Evolutionary conservation across 1,284 basidiomycete species (phyloP).

Genomic region (Irpex lacteus): DNA sequence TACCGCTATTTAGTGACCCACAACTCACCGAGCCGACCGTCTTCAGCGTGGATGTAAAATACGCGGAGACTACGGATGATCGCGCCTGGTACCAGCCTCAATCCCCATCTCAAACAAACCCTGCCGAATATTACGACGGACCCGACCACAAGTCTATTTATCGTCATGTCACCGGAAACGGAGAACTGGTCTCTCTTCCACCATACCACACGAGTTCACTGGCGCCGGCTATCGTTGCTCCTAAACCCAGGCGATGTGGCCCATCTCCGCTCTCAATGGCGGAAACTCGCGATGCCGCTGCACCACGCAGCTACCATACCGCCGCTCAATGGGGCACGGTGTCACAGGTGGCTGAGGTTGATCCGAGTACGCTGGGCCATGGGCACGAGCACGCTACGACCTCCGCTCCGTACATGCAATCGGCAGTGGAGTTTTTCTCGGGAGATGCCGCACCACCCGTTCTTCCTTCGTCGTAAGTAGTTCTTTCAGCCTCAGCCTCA

Average conservation of each 20-base stretch:
- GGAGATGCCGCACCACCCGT: not conserved
- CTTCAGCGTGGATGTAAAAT: not conserved
- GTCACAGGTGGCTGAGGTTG: not conserved
- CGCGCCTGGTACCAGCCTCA: not conserved
- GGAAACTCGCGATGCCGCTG: not conserved
- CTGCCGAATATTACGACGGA: not conserved
- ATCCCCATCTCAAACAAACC: not conserved
- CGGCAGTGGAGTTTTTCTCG: not conserved
- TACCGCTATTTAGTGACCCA: not conserved
- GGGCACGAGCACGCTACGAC: not conserved
- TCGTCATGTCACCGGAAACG: not conserved
- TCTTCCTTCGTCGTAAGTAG: not conserved
- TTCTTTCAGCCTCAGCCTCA: not conserved
- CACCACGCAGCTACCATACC: not conserved
- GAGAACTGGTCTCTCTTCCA: not conserved
- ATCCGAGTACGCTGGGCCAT: not conserved
- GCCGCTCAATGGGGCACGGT: not conserved
- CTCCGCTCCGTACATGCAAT: not conserved
- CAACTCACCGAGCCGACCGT: not conserved
- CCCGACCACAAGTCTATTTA: not conserved
- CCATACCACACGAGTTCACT: not conserved
- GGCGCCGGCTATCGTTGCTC: conserved; percentile 1
- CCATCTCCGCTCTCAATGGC: not conserved
- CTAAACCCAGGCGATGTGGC: not conserved
- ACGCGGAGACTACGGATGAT: not conserved